phyloP scores from a whole-genome alignment of 2,329 filamentous ascomycete species.

The Magnaporthiopsis poae region DNA sequence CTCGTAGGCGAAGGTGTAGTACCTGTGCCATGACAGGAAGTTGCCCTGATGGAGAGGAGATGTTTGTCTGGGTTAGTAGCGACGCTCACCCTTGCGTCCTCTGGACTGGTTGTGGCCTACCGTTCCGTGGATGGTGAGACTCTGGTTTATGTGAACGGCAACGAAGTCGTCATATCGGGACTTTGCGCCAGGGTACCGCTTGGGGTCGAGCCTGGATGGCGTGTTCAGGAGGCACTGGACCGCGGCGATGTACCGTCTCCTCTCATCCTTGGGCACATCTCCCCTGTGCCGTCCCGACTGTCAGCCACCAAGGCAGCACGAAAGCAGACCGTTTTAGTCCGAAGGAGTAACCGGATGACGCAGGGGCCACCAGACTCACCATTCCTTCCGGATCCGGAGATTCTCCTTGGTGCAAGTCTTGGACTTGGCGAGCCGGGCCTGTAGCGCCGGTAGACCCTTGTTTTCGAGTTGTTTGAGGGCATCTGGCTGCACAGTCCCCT shows the following conservation, averaged over 20 bases:
- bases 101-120: conserved; percentile 10
- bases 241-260: conserved; percentile 23
- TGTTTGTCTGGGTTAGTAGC: too few relatives aligned
- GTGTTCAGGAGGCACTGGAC: conserved; percentile 23
- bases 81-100: too few relatives aligned
- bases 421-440: conserved; percentile 21
- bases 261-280: conserved; percentile 18
- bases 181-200: conserved; percentile 22
- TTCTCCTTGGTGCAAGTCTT: conserved; percentile 23
- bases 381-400: conserved; percentile 21
- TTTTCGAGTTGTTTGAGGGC: conserved; percentile 21
- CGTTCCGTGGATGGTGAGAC: conserved; percentile 21
- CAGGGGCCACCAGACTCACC: conserved; percentile 12
- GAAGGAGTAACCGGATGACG: background rate
- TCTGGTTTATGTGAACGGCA: conserved; percentile 28
- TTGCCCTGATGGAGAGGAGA: conserved; percentile 17
- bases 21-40: conserved; percentile 35
- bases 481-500: conserved; percentile 11
- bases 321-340: background rate
- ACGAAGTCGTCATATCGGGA: conserved; percentile 23
- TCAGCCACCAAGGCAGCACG: too few relatives aligned
- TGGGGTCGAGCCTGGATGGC: conserved; percentile 22
- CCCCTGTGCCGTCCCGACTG: conserved; percentile 15
- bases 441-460: conserved; percentile 18
- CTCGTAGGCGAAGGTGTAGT: conserved; percentile 30